A percentile compares a stretch with the other conserved stretches of the same genome.
phyloP scores from a whole-genome alignment of 305 asterid species.

The Solanum hybrid region DNA sequence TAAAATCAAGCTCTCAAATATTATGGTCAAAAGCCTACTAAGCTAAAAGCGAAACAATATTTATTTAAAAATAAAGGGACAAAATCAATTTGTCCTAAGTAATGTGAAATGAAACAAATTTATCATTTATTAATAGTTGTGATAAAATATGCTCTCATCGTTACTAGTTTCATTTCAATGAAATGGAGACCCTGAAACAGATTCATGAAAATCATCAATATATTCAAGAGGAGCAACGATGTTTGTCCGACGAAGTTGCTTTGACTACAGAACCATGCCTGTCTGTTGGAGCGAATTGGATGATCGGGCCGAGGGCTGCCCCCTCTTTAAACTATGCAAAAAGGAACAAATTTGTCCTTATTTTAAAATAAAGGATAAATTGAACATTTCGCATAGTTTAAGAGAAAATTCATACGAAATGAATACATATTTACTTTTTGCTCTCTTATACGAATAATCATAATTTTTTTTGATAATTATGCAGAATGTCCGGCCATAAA shows the following conservation, averaged over 20 bases:
- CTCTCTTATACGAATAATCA: background rate
- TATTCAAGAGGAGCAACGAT: background rate
- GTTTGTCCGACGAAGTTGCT: background rate
- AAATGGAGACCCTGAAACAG: background rate
- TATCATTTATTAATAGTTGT: background rate
- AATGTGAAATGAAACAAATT: too few species aligned
- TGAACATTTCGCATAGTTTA: background rate
- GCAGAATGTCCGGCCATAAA: background rate
- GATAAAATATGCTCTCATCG: background rate
- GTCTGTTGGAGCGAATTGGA: too few species aligned
- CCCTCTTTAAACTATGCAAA: background rate
- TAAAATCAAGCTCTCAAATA: too few species aligned
- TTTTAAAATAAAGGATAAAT: background rate
- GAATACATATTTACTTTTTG: background rate
- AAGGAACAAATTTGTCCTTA: too few species aligned
- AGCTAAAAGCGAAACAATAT: too few species aligned
- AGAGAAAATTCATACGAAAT: background rate
- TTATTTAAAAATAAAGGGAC: background rate
- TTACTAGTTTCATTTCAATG: background rate
- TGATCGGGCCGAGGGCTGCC: too few species aligned
- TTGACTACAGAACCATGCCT: too few species aligned
- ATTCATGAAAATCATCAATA: background rate
- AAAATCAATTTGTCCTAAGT: background rate
- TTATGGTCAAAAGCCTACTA: background rate
- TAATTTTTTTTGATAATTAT: too few species aligned